Evolutionary conservation across 768 basidiomycete genomes (phyloP).

Genomic region (Mycena venus): DNA sequence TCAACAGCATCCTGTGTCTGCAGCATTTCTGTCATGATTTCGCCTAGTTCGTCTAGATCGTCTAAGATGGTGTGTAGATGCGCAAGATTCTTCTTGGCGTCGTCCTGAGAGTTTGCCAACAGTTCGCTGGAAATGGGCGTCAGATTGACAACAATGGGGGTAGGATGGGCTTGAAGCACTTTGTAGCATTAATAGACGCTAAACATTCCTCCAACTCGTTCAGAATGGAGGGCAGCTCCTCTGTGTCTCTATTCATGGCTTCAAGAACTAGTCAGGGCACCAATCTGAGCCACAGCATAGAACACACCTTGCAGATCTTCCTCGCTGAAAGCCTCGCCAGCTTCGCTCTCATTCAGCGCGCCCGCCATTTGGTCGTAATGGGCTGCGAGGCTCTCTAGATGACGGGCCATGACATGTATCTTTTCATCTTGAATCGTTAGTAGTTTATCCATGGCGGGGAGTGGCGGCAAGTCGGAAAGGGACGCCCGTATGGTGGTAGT

Average conservation of each 20-base stretch:
- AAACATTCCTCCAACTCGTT: conserved; percentile 75
- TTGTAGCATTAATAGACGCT: conserved; percentile 62
- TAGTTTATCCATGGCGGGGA: conserved; percentile 60
- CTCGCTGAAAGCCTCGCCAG: conserved; percentile 75
- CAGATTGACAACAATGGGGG: conserved; percentile 11
- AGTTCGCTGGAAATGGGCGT: conserved; percentile 58
- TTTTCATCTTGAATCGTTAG: conserved; percentile 69
- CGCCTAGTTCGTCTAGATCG: conserved; percentile 82
- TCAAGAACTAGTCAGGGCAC: neutral
- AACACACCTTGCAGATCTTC: conserved; percentile 76
- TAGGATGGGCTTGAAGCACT: conserved; percentile 57
- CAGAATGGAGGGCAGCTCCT: conserved; percentile 83
- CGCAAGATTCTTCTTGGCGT: conserved; percentile 61
- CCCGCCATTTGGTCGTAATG: conserved; percentile 86
- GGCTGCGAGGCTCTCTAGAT: conserved; percentile 76
- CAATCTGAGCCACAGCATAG: neutral
- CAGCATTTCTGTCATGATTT: conserved; percentile 86
- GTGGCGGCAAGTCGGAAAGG: conserved; percentile 55
- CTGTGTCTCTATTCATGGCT: conserved; percentile 88
- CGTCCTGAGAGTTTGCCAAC: conserved; percentile 58
- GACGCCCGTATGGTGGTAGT: conserved; percentile 68
- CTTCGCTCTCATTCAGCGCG: conserved; percentile 76
- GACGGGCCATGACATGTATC: conserved; percentile 77
- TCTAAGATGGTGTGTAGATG: conserved; percentile 65
- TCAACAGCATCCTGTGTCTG: conserved; percentile 77